Percentiles rank a stretch among this genome's conserved stretches.
These are phyloP conservation scores for Bonnemaisonia californica DNA, from an alignment of 31 red algal genomes.

Conservation along the genomic window DNA sequence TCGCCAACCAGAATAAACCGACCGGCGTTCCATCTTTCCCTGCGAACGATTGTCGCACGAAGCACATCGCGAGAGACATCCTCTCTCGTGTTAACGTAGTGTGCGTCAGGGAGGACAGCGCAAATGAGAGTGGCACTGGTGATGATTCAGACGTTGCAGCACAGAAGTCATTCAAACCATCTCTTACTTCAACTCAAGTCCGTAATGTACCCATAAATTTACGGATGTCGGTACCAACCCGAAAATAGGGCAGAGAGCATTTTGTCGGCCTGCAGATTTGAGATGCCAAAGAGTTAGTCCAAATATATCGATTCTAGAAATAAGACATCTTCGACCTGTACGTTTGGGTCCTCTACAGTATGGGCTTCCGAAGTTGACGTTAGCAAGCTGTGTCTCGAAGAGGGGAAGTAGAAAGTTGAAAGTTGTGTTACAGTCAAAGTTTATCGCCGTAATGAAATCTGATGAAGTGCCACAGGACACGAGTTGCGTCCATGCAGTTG, in stretches of 20 bases:
- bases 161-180: no score
- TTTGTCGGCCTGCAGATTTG: neutral
- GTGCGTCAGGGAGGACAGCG: neutral
- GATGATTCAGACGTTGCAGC: neutral
- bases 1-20: neutral
- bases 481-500: no score
- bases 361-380: neutral
- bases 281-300: conserved; percentile 37
- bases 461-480: no score
- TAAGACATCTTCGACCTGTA: neutral
- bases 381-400: neutral
- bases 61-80: conserved; percentile 12
- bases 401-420: no score
- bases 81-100: neutral
- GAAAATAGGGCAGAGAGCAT: conserved; percentile 31
- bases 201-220: conserved; percentile 10
- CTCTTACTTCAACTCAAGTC: neutral
- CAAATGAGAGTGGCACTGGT: neutral
- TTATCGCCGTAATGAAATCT: no score
- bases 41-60: neutral
- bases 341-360: neutral
- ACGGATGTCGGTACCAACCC: conserved; percentile 24
- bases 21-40: neutral
- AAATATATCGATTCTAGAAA: conserved; percentile 12
- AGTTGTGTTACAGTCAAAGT: no score